phyloP scores from a whole-genome alignment of 805 yeast genomes.

The Torulaspora gathmanii region DNA sequence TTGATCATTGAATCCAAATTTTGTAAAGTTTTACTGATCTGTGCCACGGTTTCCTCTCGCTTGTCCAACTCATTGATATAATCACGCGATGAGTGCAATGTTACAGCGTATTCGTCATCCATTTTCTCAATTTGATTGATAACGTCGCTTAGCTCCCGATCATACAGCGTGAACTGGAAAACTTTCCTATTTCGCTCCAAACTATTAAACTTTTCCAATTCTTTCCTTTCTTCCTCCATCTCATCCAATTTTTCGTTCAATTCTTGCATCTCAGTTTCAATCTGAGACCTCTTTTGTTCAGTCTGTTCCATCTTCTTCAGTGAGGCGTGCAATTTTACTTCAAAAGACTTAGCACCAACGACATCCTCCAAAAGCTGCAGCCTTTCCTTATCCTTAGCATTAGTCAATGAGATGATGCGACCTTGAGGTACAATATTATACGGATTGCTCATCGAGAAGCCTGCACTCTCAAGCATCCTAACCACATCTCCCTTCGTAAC shows the following conservation, averaged over 20 bases:
- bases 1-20: slow-evolving; percentile 47
- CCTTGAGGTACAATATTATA: slow-evolving; percentile 98
- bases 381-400: slow-evolving; percentile 82
- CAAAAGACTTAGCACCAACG: slow-evolving; percentile 92
- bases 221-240: slow-evolving; percentile 74
- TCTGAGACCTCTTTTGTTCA: slow-evolving; percentile 61
- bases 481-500: slow-evolving; percentile 76
- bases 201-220: slow-evolving; percentile 62
- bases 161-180: slow-evolving; percentile 69
- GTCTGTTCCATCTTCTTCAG: slow-evolving; percentile 73
- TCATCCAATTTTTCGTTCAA: slow-evolving; percentile 70
- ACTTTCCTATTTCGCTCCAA: slow-evolving; percentile 65
- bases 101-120: slow-evolving; percentile 51
- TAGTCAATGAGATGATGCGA: slow-evolving; percentile 77
- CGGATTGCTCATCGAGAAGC: slow-evolving; percentile 84
- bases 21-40: slow-evolving; percentile 44
- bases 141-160: slow-evolving; percentile 65
- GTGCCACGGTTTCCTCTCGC: slow-evolving; percentile 50
- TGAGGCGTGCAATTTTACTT: slow-evolving; percentile 71
- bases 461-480: slow-evolving; percentile 83
- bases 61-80: slow-evolving; percentile 54
- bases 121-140: slow-evolving; percentile 55
- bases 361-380: slow-evolving; percentile 78
- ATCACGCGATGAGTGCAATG: slow-evolving; percentile 49
- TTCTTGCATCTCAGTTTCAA: slow-evolving; percentile 65